Evolutionary conservation across 1,284 basidiomycete genomes (phyloP).

Genomic region (Cutaneotrichosporon sp.): DNA sequence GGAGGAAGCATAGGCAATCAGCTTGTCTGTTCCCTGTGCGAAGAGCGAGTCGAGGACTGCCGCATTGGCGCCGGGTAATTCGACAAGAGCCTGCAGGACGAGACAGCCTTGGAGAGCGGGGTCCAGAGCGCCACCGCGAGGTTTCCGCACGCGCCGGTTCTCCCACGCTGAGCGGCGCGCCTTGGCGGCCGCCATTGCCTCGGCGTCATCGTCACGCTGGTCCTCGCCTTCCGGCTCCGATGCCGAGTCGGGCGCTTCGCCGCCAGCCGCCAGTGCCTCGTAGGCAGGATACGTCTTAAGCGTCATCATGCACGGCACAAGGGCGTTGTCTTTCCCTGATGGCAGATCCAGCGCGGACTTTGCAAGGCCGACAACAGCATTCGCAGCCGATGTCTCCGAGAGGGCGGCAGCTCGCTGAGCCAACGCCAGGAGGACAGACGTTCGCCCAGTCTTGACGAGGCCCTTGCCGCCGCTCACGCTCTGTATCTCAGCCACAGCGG

Average conservation of each 20-base stretch:
- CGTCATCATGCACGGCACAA: slow-evolving; percentile 63
- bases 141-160: slow-evolving; percentile 37
- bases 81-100: slow-evolving; percentile 73
- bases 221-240: slow-evolving; percentile 24
- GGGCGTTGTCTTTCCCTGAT: slow-evolving; percentile 52
- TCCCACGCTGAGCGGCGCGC: slow-evolving; percentile 38
- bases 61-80: slow-evolving; percentile 61
- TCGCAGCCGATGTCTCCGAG: slow-evolving; percentile 35
- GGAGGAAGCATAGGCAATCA: slow-evolving; percentile 64
- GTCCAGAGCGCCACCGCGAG: slow-evolving; percentile 48
- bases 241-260: slow-evolving; percentile 20
- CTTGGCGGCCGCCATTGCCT: slow-evolving; percentile 37
- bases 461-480: slow-evolving; percentile 52
- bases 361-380: slow-evolving; percentile 55
- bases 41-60: slow-evolving; percentile 59
- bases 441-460: slow-evolving; percentile 56
- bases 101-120: slow-evolving; percentile 80
- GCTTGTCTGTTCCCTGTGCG: slow-evolving; percentile 57
- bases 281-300: slow-evolving; percentile 59
- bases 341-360: slow-evolving; percentile 60
- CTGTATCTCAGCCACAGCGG: slow-evolving; percentile 59
- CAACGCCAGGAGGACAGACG: slow-evolving; percentile 64
- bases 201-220: slow-evolving; percentile 35
- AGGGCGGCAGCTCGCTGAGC: slow-evolving; percentile 62
- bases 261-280: slow-evolving; percentile 33